These are phyloP conservation scores for Fistulina hepatica DNA, from an alignment of 1,284 basidiomycete genomes.

Conservation along the genomic window DNA sequence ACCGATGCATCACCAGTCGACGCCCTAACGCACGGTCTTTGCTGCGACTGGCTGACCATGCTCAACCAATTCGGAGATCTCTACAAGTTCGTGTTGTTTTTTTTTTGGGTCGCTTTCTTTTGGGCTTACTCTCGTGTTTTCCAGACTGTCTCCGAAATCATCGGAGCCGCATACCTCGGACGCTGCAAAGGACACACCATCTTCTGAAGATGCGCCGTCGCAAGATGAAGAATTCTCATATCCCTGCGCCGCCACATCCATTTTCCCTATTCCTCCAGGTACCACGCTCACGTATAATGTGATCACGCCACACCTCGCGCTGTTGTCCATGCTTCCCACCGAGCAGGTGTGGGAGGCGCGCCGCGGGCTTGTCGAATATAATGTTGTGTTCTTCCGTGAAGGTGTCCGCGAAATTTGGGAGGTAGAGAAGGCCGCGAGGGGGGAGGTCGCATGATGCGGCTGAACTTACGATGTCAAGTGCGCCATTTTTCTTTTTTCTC, in stretches of 20 bases:
- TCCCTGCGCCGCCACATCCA: slow-evolving; percentile 40
- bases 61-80: slow-evolving; percentile 77
- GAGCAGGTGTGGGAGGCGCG: slow-evolving; percentile 61
- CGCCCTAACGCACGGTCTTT: slow-evolving; percentile 76
- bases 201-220: too few species aligned
- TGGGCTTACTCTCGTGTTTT: slow-evolving; percentile 4
- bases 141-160: slow-evolving; percentile 19
- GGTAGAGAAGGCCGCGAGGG: slow-evolving; percentile 52
- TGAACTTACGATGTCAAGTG: too few species aligned
- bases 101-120: neutral
- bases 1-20: slow-evolving; percentile 92
- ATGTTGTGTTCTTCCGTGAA: slow-evolving; percentile 81
- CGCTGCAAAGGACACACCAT: too few species aligned
- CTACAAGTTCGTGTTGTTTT: slow-evolving; percentile 50
- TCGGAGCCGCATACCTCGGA: too few species aligned
- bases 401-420: slow-evolving; percentile 68
- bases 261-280: slow-evolving; percentile 50
- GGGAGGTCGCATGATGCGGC: too few species aligned
- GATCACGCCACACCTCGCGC: slow-evolving; percentile 70
- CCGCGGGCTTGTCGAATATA: slow-evolving; percentile 84
- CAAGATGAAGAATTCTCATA: slow-evolving; percentile 29
- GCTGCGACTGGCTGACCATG: slow-evolving; percentile 86
- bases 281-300: slow-evolving; percentile 83
- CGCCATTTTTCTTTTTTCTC: too few species aligned
- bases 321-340: slow-evolving; percentile 76